Conservation (phyloP, 257 asterid genomes). For the Scutellaria minor region DNA sequence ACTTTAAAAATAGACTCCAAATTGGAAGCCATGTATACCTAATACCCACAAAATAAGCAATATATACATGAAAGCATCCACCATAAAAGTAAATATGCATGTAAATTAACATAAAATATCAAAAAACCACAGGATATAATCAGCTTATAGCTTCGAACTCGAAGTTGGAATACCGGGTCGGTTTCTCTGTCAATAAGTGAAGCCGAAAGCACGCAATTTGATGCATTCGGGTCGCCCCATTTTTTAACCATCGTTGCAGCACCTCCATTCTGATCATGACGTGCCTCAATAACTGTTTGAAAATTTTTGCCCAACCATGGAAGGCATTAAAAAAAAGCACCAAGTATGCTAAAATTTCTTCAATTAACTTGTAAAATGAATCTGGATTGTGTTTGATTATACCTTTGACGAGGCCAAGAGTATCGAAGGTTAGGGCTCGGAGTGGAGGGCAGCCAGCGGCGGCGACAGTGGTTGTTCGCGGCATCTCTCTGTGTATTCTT, state of each 20-base stretch:
- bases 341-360: background rate
- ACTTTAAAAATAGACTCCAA: background rate
- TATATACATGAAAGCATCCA: background rate
- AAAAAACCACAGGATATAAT: background rate
- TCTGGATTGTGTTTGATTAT: background rate
- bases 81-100: background rate
- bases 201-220: slow-evolving; percentile 68
- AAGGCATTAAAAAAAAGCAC: background rate
- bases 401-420: slow-evolving; percentile 93
- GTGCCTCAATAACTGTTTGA: slow-evolving; percentile 69
- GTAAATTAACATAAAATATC: background rate
- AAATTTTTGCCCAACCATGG: slow-evolving; percentile 11
- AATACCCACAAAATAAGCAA: background rate
- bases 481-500: slow-evolving; percentile 47
- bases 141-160: background rate
- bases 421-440: slow-evolving; percentile 78
- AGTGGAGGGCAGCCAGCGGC: slow-evolving; percentile 82
- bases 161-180: slow-evolving; percentile 67
- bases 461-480: slow-evolving; percentile 80
- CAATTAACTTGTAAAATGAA: background rate
- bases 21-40: background rate
- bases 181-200: slow-evolving; percentile 68
- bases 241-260: slow-evolving; percentile 72
- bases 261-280: slow-evolving; percentile 52
- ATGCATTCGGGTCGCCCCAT: slow-evolving; percentile 90